Conservation (phyloP, 2,329 filamentous ascomycete genomes). For the Capronia americana region DNA sequence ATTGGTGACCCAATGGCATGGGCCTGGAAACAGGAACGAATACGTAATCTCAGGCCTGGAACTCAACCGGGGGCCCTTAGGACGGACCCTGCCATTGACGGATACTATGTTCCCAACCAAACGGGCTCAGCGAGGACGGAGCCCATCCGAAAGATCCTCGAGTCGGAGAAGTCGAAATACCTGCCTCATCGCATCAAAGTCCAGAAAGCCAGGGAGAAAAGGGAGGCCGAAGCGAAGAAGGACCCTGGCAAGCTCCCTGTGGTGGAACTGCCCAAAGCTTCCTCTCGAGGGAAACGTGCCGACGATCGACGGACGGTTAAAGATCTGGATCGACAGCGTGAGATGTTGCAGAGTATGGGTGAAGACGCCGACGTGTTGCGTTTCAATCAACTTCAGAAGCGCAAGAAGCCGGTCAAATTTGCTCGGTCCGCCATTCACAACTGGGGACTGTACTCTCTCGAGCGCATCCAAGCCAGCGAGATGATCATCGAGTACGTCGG, state of each 20-base stretch:
- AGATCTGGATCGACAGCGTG: constrained; percentile 92
- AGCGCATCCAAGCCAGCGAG: constrained; percentile 95
- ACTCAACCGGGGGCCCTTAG: constrained; percentile 47
- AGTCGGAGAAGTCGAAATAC: constrained; percentile 98
- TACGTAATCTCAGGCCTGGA: constrained; percentile 70
- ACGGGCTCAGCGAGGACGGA: constrained; percentile 91
- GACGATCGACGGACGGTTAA: constrained; percentile 95
- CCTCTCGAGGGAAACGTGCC: constrained; percentile 89
- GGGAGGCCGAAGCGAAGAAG: constrained; percentile 73
- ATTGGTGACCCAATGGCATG: constrained; percentile 67
- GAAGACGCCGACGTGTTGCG: constrained; percentile 85
- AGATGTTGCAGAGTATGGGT: constrained; percentile 69
- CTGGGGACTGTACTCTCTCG: constrained; percentile 97
- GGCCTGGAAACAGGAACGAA: constrained; percentile 75
- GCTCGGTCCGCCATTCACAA: constrained; percentile 97
- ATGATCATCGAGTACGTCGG: constrained; percentile 99
- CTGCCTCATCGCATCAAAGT: constrained; percentile 97
- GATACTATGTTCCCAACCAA: constrained; percentile 82
- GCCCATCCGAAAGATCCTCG: constrained; percentile 91
- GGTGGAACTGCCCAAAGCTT: constrained; percentile 82
- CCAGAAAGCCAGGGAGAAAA: constrained; percentile 86
- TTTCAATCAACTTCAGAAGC: constrained; percentile 99
- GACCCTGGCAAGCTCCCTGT: constrained; percentile 72
- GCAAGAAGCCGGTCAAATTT: constrained; percentile 99
- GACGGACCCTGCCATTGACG: constrained; percentile 55